phyloP scores from a whole-genome alignment of 768 basidiomycete genomes.

The Lyophyllum decastes region DNA sequence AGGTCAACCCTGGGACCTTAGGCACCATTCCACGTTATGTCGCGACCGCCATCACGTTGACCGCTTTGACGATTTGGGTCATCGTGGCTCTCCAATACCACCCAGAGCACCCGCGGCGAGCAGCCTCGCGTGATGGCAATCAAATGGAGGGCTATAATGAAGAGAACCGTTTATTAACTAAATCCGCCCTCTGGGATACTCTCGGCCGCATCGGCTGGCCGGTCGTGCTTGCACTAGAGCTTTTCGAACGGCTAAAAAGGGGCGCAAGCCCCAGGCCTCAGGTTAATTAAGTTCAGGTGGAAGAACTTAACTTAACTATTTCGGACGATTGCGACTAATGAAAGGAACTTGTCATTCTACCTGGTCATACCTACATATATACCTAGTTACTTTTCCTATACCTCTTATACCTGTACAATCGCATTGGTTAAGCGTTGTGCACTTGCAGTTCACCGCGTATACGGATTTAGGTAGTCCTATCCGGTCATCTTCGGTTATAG shows the following conservation, averaged over 20 bases:
- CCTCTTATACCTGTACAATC: too few species aligned
- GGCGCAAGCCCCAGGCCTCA: neutral
- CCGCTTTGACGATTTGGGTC: conserved; percentile 44
- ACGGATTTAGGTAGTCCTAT: too few species aligned
- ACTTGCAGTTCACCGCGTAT: too few species aligned
- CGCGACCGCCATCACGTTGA: conserved; percentile 40
- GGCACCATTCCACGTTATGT: conserved; percentile 40
- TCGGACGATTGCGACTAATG: too few species aligned
- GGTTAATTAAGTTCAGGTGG: neutral
- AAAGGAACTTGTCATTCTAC: too few species aligned
- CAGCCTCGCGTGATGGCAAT: neutral
- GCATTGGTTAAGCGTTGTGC: too few species aligned
- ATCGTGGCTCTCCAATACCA: conserved; percentile 46
- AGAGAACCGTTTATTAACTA: conserved; percentile 6
- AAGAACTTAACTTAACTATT: too few species aligned
- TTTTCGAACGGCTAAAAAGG: neutral
- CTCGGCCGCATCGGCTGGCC: conserved; percentile 19
- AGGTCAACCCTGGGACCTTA: conserved; percentile 32
- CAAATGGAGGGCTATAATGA: neutral
- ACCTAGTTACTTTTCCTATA: too few species aligned
- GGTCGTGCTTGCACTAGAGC: conserved; percentile 6
- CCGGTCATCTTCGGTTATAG: too few species aligned
- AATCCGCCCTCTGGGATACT: conserved; percentile 9
- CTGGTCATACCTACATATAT: too few species aligned
- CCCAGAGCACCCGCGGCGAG: conserved; percentile 1